phyloP scores from a whole-genome alignment of 2,329 filamentous ascomycete species.

The Phialophora macrospora region DNA sequence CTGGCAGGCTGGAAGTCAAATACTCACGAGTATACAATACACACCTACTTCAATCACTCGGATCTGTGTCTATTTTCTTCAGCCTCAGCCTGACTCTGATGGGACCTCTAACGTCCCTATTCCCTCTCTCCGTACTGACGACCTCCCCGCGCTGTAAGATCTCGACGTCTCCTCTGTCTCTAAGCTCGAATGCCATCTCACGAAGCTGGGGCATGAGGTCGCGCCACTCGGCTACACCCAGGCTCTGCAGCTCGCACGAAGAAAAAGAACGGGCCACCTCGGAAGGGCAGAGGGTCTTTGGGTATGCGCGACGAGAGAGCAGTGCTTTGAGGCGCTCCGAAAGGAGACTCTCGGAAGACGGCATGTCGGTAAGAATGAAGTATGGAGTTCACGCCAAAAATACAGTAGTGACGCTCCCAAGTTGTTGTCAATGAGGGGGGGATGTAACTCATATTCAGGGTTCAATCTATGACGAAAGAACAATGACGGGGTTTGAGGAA shows the following conservation, averaged over 20 bases:
- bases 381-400: not conserved
- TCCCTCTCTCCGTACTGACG: conserved; percentile 33
- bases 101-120: conserved; percentile 53
- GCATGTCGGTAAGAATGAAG: not conserved
- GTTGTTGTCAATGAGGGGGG: no score
- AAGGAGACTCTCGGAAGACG: not conserved
- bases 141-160: conserved; percentile 56
- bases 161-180: conserved; percentile 51
- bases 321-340: not conserved
- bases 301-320: conserved; percentile 44
- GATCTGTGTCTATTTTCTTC: not conserved
- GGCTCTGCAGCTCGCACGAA: conserved; percentile 45
- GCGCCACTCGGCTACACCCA: conserved; percentile 49
- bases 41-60: not conserved
- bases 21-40: not conserved
- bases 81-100: conserved; percentile 44
- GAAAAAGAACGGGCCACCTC: conserved; percentile 56
- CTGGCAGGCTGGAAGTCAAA: not conserved
- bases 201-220: conserved; percentile 55
- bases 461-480: no score
- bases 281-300: conserved; percentile 60
- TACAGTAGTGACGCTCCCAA: no score
- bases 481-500: no score
- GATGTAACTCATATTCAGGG: no score
- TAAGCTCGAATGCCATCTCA: conserved; percentile 49